Evolutionary conservation across 768 basidiomycete species (phyloP).

Genomic region (Pulveroboletus sp.): DNA sequence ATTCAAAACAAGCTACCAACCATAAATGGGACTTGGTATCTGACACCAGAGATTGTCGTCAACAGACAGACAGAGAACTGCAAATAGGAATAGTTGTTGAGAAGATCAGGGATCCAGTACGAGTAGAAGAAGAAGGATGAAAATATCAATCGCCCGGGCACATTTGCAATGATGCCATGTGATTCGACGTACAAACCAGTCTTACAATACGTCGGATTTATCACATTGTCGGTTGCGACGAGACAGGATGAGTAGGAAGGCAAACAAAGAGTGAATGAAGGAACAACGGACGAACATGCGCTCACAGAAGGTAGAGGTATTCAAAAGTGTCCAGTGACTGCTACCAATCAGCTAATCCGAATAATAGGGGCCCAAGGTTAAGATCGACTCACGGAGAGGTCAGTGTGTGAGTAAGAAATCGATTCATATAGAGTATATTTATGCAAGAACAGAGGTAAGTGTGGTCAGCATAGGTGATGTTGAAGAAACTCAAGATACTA

Average conservation of each 20-base stretch:
- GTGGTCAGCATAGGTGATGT: not conserved
- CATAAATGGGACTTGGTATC: no score
- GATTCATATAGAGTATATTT: not conserved
- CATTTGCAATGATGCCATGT: slow-evolving; percentile 85
- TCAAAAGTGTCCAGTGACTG: slow-evolving; percentile 89
- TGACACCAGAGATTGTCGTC: no score
- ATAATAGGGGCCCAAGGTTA: not conserved
- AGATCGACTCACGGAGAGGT: slow-evolving; percentile 72
- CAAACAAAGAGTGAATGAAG: not conserved
- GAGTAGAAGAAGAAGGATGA: not conserved
- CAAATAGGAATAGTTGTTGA: slow-evolving; percentile 51
- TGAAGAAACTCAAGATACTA: not conserved
- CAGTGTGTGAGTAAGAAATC: slow-evolving; percentile 47
- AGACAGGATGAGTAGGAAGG: not conserved
- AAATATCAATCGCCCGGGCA: slow-evolving; percentile 28
- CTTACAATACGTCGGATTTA: not conserved
- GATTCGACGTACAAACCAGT: slow-evolving; percentile 75
- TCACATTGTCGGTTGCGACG: not conserved
- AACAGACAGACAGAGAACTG: no score
- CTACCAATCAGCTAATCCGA: slow-evolving; percentile 31
- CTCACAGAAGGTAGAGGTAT: slow-evolving; percentile 19
- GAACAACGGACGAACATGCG: not conserved
- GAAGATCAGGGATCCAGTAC: not conserved
- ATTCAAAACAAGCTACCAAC: slow-evolving; percentile 4
- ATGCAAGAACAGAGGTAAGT: not conserved